Evolutionary conservation across 2,329 filamentous ascomycete species (phyloP).

Genomic region (Colletotrichum plurivorum): DNA sequence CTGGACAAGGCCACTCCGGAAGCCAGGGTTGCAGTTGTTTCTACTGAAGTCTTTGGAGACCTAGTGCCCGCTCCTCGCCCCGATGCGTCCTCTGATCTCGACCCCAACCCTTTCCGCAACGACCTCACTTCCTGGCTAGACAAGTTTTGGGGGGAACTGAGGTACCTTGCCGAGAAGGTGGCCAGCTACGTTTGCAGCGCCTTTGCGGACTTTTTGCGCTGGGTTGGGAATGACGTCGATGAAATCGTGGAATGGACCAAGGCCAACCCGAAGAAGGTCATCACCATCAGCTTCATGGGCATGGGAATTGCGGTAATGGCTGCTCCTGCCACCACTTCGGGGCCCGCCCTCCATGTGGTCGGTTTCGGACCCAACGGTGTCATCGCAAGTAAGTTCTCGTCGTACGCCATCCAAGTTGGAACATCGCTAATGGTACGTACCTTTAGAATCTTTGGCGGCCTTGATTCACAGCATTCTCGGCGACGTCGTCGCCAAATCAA

Average conservation of each 20-base stretch:
- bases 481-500: neutral
- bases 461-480: neutral
- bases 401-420: too few species aligned
- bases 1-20: too few species aligned
- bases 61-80: too few species aligned
- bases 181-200: neutral
- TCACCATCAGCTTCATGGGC: neutral
- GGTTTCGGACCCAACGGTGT: neutral
- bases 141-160: neutral
- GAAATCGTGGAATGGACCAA: neutral
- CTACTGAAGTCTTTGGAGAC: too few species aligned
- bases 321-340: neutral
- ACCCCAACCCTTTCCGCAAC: too few species aligned
- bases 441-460: neutral
- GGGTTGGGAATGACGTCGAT: neutral
- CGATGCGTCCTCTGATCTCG: too few species aligned
- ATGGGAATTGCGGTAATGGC: neutral
- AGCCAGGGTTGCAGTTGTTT: too few species aligned
- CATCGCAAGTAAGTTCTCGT: neutral
- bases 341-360: neutral
- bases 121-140: too few species aligned
- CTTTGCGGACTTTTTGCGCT: neutral
- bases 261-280: neutral
- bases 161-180: too few species aligned
- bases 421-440: neutral